These are phyloP conservation scores for Rhizophora mangle DNA, from an alignment of 345 rosid species.

Conservation along the genomic window DNA sequence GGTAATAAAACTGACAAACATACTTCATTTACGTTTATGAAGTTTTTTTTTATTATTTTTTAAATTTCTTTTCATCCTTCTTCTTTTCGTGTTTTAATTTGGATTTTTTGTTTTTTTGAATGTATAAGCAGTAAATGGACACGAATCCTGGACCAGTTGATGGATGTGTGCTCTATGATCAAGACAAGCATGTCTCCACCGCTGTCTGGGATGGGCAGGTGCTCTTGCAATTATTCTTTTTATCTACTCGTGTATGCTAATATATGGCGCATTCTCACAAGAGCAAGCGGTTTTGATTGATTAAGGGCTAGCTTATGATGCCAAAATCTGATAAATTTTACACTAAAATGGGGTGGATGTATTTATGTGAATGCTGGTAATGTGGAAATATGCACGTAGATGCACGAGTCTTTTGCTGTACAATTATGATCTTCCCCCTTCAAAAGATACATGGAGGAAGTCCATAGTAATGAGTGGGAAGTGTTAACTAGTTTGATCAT, in stretches of 20 bases:
- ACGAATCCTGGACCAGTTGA: slow-evolving; percentile 73
- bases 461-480: neutral
- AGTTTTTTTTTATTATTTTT: neutral
- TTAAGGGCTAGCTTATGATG: too few species aligned
- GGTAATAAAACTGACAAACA: neutral
- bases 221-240: neutral
- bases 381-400: too few species aligned
- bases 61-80: too few species aligned
- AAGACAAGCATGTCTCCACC: slow-evolving; percentile 31
- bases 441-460: neutral
- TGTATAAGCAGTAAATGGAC: slow-evolving; percentile 38
- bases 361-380: neutral
- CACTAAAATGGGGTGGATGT: neutral
- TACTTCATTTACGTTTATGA: neutral
- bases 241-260: too few species aligned
- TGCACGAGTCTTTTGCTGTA: too few species aligned
- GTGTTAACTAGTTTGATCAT: neutral
- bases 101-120: too few species aligned
- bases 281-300: too few species aligned
- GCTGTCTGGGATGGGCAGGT: slow-evolving; percentile 41
- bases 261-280: too few species aligned
- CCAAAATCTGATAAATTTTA: too few species aligned
- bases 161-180: slow-evolving; percentile 36
- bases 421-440: too few species aligned
- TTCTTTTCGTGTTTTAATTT: too few species aligned